These are phyloP conservation scores for Williopsis jadinii DNA, from an alignment of 1,139 yeast genomes.

Conservation along the genomic window DNA sequence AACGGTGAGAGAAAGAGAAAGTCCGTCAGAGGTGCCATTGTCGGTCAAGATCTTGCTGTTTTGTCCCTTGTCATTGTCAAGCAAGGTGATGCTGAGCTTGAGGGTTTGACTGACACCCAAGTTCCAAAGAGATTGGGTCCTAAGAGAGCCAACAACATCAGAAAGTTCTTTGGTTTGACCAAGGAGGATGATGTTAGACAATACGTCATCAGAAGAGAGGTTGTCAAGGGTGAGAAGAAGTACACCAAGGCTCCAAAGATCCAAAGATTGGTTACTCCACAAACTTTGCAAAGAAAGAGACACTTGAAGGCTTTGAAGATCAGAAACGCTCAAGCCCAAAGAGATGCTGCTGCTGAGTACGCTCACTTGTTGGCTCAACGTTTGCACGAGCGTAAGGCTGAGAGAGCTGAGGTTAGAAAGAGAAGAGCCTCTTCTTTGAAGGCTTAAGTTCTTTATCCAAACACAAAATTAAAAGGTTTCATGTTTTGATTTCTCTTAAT, in stretches of 20 bases:
- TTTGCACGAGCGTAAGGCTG: conserved; percentile 97
- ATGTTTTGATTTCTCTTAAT: conserved; percentile 2
- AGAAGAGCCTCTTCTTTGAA: conserved; percentile 99
- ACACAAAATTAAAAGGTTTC: background rate
- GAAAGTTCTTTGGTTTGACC: conserved; percentile 98
- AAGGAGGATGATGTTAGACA: conserved; percentile 94
- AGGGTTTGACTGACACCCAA: conserved; percentile 90
- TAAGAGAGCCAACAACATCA: conserved; percentile 99
- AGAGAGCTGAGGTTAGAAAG: conserved; percentile 96
- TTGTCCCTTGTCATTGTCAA: conserved; percentile 89
- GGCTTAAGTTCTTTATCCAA: conserved; percentile 33
- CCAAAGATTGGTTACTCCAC: conserved; percentile 99
- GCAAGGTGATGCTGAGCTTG: conserved; percentile 96
- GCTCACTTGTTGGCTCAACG: conserved; percentile 98
- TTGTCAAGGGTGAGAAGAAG: conserved; percentile 95
- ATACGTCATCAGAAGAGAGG: conserved; percentile 98
- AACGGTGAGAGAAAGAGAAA: conserved; percentile 99
- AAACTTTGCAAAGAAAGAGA: conserved; percentile 99
- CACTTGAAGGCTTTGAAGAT: conserved; percentile 90
- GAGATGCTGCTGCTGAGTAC: conserved; percentile 99
- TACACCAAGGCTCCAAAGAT: conserved; percentile 99
- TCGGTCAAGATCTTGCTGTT: conserved; percentile 95
- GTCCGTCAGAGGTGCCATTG: conserved; percentile 99
- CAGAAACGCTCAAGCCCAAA: conserved; percentile 96
- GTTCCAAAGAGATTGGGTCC: conserved; percentile 99